A percentile compares a stretch with the other conserved stretches of the same genome.
These are phyloP conservation scores for Teratosphaeria viscida DNA, from an alignment of 2,329 filamentous ascomycete species.

Conservation along the genomic window DNA sequence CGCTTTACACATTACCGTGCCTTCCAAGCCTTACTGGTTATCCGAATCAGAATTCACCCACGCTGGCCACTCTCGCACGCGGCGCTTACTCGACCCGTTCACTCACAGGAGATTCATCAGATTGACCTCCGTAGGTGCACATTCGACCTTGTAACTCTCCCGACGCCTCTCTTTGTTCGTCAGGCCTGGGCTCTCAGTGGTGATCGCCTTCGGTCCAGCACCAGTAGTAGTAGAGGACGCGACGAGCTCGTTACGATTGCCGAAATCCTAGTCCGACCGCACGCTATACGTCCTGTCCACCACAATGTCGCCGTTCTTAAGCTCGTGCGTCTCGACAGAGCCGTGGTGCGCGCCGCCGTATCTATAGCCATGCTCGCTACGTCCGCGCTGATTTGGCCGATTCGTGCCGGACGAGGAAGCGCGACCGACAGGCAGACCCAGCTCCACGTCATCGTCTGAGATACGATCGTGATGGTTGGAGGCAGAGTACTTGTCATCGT, in stretches of 20 bases:
- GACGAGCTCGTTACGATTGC: neutral
- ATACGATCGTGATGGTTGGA: neutral
- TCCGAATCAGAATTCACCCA: neutral
- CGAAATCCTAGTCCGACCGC: constrained; percentile 9
- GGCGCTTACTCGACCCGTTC: neutral
- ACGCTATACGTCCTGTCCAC: constrained; percentile 10
- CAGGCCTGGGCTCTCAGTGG: neutral
- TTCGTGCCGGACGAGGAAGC: neutral
- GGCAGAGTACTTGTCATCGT: neutral
- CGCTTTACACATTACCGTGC: neutral
- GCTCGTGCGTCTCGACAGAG: constrained; percentile 2
- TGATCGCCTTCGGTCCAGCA: neutral
- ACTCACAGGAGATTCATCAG: constrained; percentile 2
- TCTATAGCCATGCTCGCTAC: neutral
- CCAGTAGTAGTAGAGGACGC: neutral
- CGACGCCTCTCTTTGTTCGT: neutral
- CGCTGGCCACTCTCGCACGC: neutral
- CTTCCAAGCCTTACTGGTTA: neutral
- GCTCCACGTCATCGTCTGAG: neutral
- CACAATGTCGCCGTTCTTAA: constrained; percentile 3
- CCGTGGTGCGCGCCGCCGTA: neutral
- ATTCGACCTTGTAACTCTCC: constrained; percentile 9
- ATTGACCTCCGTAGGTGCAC: constrained; percentile 6
- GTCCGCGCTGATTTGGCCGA: neutral
- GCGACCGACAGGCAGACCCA: neutral